A percentile compares a stretch with the other conserved stretches of the same genome.
Evolutionary conservation across 257 asterid species (phyloP).

Genomic region (Petrea volubilis): DNA sequence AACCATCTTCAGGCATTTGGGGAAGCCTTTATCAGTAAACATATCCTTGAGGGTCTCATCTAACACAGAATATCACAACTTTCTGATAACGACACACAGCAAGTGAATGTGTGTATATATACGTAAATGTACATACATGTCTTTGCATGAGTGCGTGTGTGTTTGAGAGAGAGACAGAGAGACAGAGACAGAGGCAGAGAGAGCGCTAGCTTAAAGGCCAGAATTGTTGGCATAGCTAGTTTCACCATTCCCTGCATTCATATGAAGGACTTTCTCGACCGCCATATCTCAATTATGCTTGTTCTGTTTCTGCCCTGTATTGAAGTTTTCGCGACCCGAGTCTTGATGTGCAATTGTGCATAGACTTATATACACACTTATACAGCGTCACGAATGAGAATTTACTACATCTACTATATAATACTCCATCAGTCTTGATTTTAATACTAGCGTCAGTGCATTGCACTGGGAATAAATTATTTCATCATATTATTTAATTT

Average conservation of each 20-base stretch:
- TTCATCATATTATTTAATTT: no score
- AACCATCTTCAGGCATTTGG: constrained; percentile 16
- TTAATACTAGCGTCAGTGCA: no score
- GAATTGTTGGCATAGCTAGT: constrained; percentile 43
- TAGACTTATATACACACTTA: no score
- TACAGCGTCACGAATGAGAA: no score
- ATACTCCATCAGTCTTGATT: no score
- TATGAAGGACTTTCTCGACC: constrained; percentile 8
- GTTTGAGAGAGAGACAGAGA: background rate
- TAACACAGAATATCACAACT: constrained; percentile 20
- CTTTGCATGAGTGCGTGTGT: background rate
- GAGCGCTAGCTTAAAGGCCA: constrained; percentile 25
- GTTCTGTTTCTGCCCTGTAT: background rate
- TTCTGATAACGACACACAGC: constrained; percentile 15
- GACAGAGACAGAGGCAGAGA: background rate
- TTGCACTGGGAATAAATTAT: no score
- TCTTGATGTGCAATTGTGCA: no score
- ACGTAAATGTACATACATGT: background rate
- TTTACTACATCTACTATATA: no score
- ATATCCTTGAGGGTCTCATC: constrained; percentile 23
- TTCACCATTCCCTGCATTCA: constrained; percentile 37
- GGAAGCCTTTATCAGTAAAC: background rate
- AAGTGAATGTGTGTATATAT: no score
- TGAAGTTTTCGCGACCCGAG: background rate
- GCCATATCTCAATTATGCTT: constrained; percentile 19